Evolutionary conservation across 164 flowering plant genomes (phyloP), one percentile per base, ranked within the genome.

Genomic region (Piper longum): DNA sequence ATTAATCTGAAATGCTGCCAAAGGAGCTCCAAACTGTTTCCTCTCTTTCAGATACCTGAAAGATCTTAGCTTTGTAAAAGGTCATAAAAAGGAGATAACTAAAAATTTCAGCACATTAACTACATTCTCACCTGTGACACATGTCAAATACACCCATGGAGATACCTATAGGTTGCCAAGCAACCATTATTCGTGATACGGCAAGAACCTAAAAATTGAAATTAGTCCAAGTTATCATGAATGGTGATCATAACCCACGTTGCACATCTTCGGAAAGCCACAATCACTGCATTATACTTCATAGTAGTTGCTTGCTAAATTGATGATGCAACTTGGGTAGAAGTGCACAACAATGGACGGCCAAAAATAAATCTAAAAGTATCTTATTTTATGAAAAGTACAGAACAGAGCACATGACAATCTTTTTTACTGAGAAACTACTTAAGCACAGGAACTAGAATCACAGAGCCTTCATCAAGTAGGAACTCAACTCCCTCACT

Each of bases 141-240:
- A 90, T 87, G 67, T 93, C 99, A 69, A 86, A 90, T 36, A 88
- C 83, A 60, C 99, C 99, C 99, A 93, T 93, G 56, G 91, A 70
- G 66, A 90, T 81, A 67, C 97, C 97, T 73, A 93, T 88, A 36
- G 99, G 96, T 70, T 88, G 97, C 99, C 99, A 93, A 16, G 96
- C 92, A 75, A 93, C 99, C 95, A 88, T 88, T 43, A 93, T 88
- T 64, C 99, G 90, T 45, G 99, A 93, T 72, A 87, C 92, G 48
- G 97, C 99, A 71, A 93, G 91, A 55, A 90, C 96, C 97, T 93
- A 41, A 60, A 45, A 36, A 40, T 16, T 45, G 17, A 13, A 36
- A 42, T 60, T 36, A 9, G 42, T n/a, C 36, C 41, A 7, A 5
- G 42, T 4, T 13, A 57, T 18, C 12, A 8, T 48, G 14, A 9